These are phyloP conservation scores for Penstemon newberryi DNA, from an alignment of 257 asterid species.

Conservation along the genomic window DNA sequence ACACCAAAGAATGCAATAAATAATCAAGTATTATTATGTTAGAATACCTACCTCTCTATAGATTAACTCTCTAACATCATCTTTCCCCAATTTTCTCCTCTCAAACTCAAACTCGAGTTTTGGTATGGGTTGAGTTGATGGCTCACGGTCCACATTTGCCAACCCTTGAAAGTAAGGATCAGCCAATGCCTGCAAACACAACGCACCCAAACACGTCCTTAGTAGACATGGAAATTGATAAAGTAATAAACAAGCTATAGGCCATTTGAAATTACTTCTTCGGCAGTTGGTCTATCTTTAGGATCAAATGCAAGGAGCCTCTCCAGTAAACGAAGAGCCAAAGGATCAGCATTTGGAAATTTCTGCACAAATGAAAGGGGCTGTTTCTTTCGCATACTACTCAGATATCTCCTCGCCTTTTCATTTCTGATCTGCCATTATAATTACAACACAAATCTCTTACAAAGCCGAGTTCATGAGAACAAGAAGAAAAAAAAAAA, in stretches of 20 bases:
- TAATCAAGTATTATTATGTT: conserved; percentile 19
- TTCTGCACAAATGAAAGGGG: conserved; percentile 77
- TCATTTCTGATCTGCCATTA: conserved; percentile 93
- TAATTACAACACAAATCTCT: conserved; percentile 30
- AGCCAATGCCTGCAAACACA: conserved; percentile 61
- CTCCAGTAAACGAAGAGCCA: conserved; percentile 76
- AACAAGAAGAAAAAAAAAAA: not conserved
- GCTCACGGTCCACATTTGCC: conserved; percentile 86
- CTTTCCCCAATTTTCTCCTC: conserved; percentile 81
- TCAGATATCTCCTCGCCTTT: conserved; percentile 93
- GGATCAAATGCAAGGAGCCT: conserved; percentile 91
- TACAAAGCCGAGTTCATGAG: conserved; percentile 8
- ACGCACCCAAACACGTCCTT: conserved; percentile 15
- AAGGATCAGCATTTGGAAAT: conserved; percentile 72
- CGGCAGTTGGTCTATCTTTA: conserved; percentile 91
- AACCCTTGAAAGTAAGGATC: conserved; percentile 81
- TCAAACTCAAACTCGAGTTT: conserved; percentile 96
- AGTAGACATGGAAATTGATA: not conserved
- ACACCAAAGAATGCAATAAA: conserved; percentile 23
- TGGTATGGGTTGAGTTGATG: conserved; percentile 78
- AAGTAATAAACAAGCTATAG: conserved; percentile 13
- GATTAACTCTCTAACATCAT: conserved; percentile 90
- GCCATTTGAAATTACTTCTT: conserved; percentile 54
- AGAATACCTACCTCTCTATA: conserved; percentile 57
- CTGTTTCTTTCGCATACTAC: conserved; percentile 79